Evolutionary conservation across 352 stramenopile genomes (phyloP), one percentile per base, ranked within the genome.

Genomic region (Thalassiosira livingstoniorum): DNA sequence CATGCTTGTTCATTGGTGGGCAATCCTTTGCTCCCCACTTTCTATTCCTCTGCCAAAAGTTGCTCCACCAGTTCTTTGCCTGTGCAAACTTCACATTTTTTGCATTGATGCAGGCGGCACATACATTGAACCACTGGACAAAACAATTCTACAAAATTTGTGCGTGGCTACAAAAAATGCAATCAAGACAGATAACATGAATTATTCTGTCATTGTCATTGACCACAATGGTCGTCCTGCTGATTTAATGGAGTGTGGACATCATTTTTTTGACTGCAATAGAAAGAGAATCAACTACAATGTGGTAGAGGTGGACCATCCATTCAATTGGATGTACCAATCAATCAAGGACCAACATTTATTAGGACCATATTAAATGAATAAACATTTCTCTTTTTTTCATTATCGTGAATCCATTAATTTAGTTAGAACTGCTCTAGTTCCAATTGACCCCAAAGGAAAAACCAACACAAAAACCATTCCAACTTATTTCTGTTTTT

Each of bases 1-100:
- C 35, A 27, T 75, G 15, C 37, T 75, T 10, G 67, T 75, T 53
- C 47, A 75, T 74, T 31, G 65, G 3, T 74, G 65, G 65, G 37
- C 27, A 4, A 74, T 74, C 5, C 10, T 74, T n/a, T 23, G 42
- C 43, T 2, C 45, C 35, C 42, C 65, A 23, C 65, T 74, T 13
- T 10, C 21, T 37, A 43, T 60, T 23, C 65, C 42, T 21, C 31
- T 74, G 4, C 42, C 7, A 35, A 74, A 74, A 64, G 65, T 74
- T 66, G 7, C 45, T 34, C 7, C 42, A 54, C 23, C 43, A 4
- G 42, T 53, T 32, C 10, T 53, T 25, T 51, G 31, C 4, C 21
- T 69, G 3, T 18, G 47, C 13, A 4, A 34, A 34, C 54, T 62
- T 5, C 54, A 62, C 34, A 69, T 53, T n/a, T 69, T 34, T n/a